Evolutionary conservation across 139 green algal genomes (phyloP), one percentile per base, ranked within the genome.

Genomic region (Coccomyxa sp.): DNA sequence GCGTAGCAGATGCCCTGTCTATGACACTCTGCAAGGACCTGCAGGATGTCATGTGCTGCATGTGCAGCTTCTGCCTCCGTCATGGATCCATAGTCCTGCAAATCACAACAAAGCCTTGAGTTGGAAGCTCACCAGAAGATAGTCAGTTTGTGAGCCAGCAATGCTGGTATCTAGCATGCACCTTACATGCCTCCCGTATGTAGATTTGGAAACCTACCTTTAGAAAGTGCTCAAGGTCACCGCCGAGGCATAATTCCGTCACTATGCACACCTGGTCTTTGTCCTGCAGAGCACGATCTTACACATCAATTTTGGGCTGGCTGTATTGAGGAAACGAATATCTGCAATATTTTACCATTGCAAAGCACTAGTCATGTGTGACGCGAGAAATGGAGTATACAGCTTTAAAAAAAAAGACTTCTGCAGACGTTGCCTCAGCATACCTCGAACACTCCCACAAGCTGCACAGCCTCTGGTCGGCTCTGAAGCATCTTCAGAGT

Each of bases 21-120:
- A 32, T 91, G 87, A 84, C 88, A 91, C 77, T 89, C 83, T 68
- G 67, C 58, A 27, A 90, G 76, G 13, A 90, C 82, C 14, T 79
- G 79, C 59, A 91, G 84, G 57, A 91, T 82, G 45, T 85, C 82
- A 23, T 75, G 81, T 25, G 81, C 81, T 18, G 88, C 82, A 13
- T 78, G 32, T 4, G 87, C 87, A 67, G 79, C 76, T 23, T 91
- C 87, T 27, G 66, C 30, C 71, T 91, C 87, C 17, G 76, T 76
- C 58, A 88, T 58, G 51, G 68, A 28, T 1, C 77, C 74, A 28
- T 84, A 57, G 57, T 30, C 75, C 86, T 89, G 82, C 45, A 76
- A 59, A 79, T 25, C 32, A 27, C 57, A 16, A 59, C 59, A 75
- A 30, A 0, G 28, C 32, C 28, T 28, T 28, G 30, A 81, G 77